phyloP scores from a whole-genome alignment of 768 basidiomycete genomes.

The Tulasnella sp. region DNA sequence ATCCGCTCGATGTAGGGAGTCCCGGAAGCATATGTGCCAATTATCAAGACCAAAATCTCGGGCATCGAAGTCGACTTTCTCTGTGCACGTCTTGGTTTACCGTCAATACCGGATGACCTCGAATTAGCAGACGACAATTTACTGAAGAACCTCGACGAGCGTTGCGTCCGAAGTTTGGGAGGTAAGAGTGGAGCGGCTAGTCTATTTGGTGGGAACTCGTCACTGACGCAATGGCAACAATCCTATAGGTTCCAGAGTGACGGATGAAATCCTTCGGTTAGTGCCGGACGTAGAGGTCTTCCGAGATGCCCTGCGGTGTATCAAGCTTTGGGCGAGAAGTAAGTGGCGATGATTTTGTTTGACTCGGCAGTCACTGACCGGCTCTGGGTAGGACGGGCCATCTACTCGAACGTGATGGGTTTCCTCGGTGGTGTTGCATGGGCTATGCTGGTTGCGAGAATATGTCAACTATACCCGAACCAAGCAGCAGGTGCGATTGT shows the following conservation, averaged over 20 bases:
- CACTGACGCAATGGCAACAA: constrained; percentile 15
- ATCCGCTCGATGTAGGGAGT: constrained; percentile 60
- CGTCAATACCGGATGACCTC: constrained; percentile 87
- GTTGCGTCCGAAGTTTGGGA: constrained; percentile 90
- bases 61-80: constrained; percentile 93
- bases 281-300: constrained; percentile 94
- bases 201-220: not conserved
- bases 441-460: constrained; percentile 98
- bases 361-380: not conserved
- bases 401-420: constrained; percentile 97
- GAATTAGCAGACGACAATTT: constrained; percentile 88
- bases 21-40: constrained; percentile 93
- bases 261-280: constrained; percentile 89
- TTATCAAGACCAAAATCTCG: constrained; percentile 85
- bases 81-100: constrained; percentile 82
- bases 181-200: constrained; percentile 43
- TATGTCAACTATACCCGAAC: constrained; percentile 97
- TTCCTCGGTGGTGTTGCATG: constrained; percentile 98
- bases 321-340: constrained; percentile 98
- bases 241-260: constrained; percentile 79
- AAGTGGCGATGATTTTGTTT: constrained; percentile 33
- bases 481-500: constrained; percentile 93
- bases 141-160: constrained; percentile 86
- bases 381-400: constrained; percentile 69
- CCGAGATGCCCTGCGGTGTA: constrained; percentile 89